These are phyloP conservation scores for Xylaria sp. DNA, from an alignment of 2,329 filamentous ascomycete species.

Conservation along the genomic window DNA sequence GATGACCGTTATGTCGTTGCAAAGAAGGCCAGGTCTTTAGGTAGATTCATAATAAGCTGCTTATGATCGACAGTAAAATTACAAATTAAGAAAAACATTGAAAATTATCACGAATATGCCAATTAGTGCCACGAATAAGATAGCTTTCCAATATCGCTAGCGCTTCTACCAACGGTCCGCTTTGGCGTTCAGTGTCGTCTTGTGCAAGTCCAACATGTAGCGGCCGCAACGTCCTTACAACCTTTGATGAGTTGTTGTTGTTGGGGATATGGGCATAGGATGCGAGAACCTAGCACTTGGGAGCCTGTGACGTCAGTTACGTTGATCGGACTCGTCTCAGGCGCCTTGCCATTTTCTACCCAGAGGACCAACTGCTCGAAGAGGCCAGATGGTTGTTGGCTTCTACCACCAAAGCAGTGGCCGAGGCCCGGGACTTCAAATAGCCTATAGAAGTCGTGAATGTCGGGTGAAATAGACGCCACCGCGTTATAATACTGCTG, in stretches of 20 bases:
- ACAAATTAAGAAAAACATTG: no score
- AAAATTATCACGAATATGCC: no score
- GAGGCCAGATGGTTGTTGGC: slow-evolving; percentile 40
- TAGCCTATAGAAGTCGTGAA: slow-evolving; percentile 46
- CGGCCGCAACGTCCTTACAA: background rate
- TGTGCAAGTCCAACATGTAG: background rate
- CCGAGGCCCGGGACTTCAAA: slow-evolving; percentile 48
- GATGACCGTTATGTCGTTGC: no score
- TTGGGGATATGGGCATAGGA: background rate
- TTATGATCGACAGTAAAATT: no score
- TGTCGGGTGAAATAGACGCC: background rate
- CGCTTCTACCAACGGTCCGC: background rate
- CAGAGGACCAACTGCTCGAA: slow-evolving; percentile 46
- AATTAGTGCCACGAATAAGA: background rate
- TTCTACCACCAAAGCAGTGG: slow-evolving; percentile 48
- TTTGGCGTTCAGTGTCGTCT: background rate
- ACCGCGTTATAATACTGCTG: slow-evolving; percentile 15
- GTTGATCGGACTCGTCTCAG: background rate
- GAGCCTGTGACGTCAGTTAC: background rate
- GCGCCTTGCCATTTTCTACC: slow-evolving; percentile 47
- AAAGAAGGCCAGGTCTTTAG: no score
- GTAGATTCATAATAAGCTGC: no score
- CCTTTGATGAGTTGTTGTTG: background rate
- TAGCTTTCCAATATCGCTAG: background rate
- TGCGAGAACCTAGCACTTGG: background rate